Percentiles rank a stretch among this genome's conserved stretches.
These are phyloP conservation scores for Papiliotrema fonsecae DNA, from an alignment of 1,284 basidiomycete genomes.

Conservation along the genomic window DNA sequence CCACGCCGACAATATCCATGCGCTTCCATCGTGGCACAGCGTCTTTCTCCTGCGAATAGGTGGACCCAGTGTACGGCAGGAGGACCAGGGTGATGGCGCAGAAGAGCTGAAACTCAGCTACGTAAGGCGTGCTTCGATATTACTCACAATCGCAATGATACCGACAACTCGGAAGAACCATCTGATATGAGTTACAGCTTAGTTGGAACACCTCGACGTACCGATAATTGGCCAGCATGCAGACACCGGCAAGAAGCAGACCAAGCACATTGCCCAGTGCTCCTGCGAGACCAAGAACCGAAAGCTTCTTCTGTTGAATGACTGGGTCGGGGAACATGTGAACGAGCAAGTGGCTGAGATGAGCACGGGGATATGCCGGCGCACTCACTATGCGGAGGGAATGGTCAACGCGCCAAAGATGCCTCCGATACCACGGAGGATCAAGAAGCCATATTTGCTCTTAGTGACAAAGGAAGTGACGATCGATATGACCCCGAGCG, in stretches of 20 bases:
- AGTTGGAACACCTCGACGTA: not conserved
- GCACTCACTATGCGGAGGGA: slow-evolving; percentile 23
- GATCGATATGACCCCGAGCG: slow-evolving; percentile 32
- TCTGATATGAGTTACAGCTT: slow-evolving; percentile 4
- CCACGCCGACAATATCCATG: slow-evolving; percentile 41
- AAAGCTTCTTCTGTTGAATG: slow-evolving; percentile 34
- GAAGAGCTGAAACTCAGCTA: slow-evolving; percentile 19
- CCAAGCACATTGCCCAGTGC: slow-evolving; percentile 35
- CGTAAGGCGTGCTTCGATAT: too few species aligned
- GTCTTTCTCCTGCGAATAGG: slow-evolving; percentile 12
- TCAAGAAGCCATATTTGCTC: slow-evolving; percentile 45
- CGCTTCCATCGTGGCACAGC: slow-evolving; percentile 32
- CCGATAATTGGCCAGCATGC: slow-evolving; percentile 28
- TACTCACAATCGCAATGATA: slow-evolving; percentile 21
- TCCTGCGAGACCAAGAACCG: slow-evolving; percentile 26
- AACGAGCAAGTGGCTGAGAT: slow-evolving; percentile 22
- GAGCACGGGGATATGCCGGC: not conserved
- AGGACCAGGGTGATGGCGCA: slow-evolving; percentile 22
- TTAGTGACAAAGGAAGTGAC: slow-evolving; percentile 37
- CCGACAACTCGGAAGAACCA: slow-evolving; percentile 45
- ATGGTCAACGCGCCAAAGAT: slow-evolving; percentile 37
- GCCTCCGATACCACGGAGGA: slow-evolving; percentile 41
- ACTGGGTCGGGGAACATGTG: slow-evolving; percentile 39
- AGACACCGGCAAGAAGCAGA: slow-evolving; percentile 28
- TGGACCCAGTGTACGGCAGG: slow-evolving; percentile 28